phyloP scores from a whole-genome alignment of 805 yeast species.

The Yamadazyma scolyti region DNA sequence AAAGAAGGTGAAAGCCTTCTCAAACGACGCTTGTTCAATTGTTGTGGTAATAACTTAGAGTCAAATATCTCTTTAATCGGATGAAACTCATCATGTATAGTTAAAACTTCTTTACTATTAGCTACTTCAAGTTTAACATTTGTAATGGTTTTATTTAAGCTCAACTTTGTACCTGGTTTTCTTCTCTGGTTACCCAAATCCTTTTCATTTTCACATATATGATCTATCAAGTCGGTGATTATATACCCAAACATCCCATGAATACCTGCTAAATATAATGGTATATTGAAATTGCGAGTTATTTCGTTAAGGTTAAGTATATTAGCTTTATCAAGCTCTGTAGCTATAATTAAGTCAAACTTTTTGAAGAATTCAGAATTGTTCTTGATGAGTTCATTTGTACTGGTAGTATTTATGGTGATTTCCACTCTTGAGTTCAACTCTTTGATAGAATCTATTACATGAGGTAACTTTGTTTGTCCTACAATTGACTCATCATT shows the following conservation, averaged over 20 bases:
- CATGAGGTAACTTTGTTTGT: conserved; percentile 48
- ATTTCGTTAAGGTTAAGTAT: conserved; percentile 47
- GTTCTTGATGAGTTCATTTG: conserved; percentile 13
- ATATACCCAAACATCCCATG: conserved; percentile 84
- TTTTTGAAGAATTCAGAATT: conserved; percentile 39
- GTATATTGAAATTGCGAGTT: conserved; percentile 54
- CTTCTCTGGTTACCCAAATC: conserved; percentile 43
- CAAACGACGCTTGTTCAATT: conserved; percentile 41
- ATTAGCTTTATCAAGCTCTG: conserved; percentile 50
- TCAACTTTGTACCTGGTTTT: conserved; percentile 46
- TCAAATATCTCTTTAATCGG: conserved; percentile 32
- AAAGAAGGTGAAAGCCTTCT: conserved; percentile 52
- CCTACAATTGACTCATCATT: conserved; percentile 55
- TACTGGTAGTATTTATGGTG: conserved; percentile 32
- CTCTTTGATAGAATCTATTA: conserved; percentile 56
- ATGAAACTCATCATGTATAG: conserved; percentile 33
- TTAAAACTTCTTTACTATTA: conserved; percentile 40
- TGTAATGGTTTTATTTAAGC: conserved; percentile 37
- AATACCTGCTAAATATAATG: conserved; percentile 64
- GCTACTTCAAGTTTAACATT: conserved; percentile 28
- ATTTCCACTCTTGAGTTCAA: conserved; percentile 78
- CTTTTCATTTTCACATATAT: conserved; percentile 51
- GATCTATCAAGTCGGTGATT: conserved; percentile 71
- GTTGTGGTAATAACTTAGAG: conserved; percentile 37
- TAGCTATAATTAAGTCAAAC: conserved; percentile 73